phyloP scores from a whole-genome alignment of 441 rosid species.

The Raphanus hybrid region DNA sequence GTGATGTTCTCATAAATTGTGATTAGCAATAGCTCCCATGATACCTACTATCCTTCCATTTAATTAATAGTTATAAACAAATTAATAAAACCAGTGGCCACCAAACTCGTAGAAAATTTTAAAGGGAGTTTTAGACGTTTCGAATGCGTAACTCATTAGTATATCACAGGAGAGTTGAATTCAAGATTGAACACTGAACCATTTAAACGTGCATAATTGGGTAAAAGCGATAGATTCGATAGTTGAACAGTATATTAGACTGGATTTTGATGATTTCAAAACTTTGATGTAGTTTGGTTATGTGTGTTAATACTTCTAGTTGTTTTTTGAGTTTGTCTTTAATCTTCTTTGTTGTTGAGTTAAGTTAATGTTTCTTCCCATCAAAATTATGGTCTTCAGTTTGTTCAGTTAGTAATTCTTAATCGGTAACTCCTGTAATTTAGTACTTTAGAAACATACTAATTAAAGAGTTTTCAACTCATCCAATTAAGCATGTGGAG shows the following conservation, averaged over 20 bases:
- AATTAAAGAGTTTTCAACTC: background rate
- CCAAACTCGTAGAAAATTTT: constrained; percentile 21
- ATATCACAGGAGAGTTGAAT: background rate
- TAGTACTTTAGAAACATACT: no score
- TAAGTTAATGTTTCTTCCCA: background rate
- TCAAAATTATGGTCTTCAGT: background rate
- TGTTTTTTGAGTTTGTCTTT: background rate
- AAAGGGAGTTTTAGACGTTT: constrained; percentile 11
- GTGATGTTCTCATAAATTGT: constrained; percentile 31
- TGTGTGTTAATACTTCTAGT: background rate
- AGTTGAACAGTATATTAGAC: background rate
- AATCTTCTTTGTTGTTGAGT: background rate
- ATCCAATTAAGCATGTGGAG: constrained; percentile 1
- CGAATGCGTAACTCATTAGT: constrained; percentile 13
- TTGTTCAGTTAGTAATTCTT: background rate
- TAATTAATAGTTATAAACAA: constrained; percentile 10
- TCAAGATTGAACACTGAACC: background rate
- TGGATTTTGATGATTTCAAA: background rate
- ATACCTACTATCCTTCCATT: constrained; percentile 24
- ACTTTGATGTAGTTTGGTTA: background rate
- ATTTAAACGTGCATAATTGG: constrained; percentile 25
- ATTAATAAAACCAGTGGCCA: background rate
- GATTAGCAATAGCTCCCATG: constrained; percentile 25
- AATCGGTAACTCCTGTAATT: background rate
- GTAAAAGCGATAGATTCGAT: background rate